Evolutionary conservation across 1,284 basidiomycete genomes (phyloP), one percentile per base, ranked within the genome.

Genomic region (Puccinia hordei): DNA sequence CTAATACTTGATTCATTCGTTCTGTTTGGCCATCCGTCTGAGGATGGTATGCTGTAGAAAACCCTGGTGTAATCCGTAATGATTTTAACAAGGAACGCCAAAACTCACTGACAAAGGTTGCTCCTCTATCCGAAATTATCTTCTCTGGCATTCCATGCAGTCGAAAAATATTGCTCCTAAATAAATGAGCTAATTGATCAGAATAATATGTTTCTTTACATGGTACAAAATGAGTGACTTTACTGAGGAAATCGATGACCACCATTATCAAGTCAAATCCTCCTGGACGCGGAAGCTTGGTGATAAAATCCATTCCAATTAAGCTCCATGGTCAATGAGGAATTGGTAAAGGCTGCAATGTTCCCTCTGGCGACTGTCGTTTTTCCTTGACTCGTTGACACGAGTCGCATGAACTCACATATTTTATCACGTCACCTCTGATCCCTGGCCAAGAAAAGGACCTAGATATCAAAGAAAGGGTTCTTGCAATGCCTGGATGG

Each of bases 261-360:
- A 41, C 38, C 38, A 41, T 4, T 4, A 41, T 41, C 12, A 12
- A 41, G 38, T 41, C 38, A 41, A 41, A 41, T 6, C 38, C 38
- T 12, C 38, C 38, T 12, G 38, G 12, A 12, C 6, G 12, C 4
- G 38, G 38, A 0, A 89, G 84, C 24, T 86, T 85, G 8, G 85
- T 84, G 38, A 89, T 88, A 71, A 87, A 85, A 81, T 90, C 88
- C 85, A 89, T 86, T 0, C 86, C 86, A 6, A 89, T 41, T 6
- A 41, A 4, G 38, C 38, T 41, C 38, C 38, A 41, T 6, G 38
- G 38, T 12, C 12, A 6, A 4, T 4, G 38, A 4, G 4, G 6
- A 6, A 12, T 12, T 12, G 12, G 6, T 4, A 41, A 6, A 6
- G 38, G 12, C 12, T 6, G 4, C 38, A 41, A 12, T 12, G 4